Evolutionary conservation across 1,284 basidiomycete genomes (phyloP).

Genomic region (Fomes fomentarius): DNA sequence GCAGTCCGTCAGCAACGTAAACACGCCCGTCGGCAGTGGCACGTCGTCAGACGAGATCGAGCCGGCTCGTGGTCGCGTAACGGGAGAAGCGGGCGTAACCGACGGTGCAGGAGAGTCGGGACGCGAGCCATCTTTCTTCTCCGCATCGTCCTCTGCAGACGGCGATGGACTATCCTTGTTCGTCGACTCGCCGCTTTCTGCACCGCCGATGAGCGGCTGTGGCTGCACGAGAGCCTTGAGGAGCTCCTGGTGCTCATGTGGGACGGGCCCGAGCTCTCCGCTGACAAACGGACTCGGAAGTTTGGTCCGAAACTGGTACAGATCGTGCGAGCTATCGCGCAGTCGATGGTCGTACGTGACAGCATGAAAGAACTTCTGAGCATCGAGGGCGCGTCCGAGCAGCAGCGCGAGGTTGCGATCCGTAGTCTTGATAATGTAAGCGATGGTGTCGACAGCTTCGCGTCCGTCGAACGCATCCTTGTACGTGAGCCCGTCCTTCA

Average conservation of each 20-base stretch:
- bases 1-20: slow-evolving; percentile 96
- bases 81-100: slow-evolving; percentile 30
- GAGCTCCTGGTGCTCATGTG: slow-evolving; percentile 41
- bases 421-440: slow-evolving; percentile 97
- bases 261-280: slow-evolving; percentile 58
- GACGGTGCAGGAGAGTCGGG: slow-evolving; percentile 43
- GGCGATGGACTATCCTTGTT: slow-evolving; percentile 40
- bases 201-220: slow-evolving; percentile 27
- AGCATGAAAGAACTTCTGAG: slow-evolving; percentile 99
- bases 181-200: slow-evolving; percentile 19
- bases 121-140: slow-evolving; percentile 40
- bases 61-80: slow-evolving; percentile 44
- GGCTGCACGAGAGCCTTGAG: slow-evolving; percentile 26
- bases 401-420: slow-evolving; percentile 96
- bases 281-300: slow-evolving; percentile 79
- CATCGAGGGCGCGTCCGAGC: slow-evolving; percentile 92
- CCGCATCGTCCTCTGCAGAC: slow-evolving; percentile 44
- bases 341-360: slow-evolving; percentile 98
- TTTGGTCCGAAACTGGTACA: slow-evolving; percentile 90
- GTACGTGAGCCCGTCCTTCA: slow-evolving; percentile 96
- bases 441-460: slow-evolving; percentile 95
- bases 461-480: slow-evolving; percentile 96
- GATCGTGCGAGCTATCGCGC: slow-evolving; percentile 85
- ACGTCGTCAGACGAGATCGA: slow-evolving; percentile 59
- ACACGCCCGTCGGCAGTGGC: slow-evolving; percentile 92